These are phyloP conservation scores for Nissolia schottii DNA, from an alignment of 306 rosid genomes.

Conservation along the genomic window DNA sequence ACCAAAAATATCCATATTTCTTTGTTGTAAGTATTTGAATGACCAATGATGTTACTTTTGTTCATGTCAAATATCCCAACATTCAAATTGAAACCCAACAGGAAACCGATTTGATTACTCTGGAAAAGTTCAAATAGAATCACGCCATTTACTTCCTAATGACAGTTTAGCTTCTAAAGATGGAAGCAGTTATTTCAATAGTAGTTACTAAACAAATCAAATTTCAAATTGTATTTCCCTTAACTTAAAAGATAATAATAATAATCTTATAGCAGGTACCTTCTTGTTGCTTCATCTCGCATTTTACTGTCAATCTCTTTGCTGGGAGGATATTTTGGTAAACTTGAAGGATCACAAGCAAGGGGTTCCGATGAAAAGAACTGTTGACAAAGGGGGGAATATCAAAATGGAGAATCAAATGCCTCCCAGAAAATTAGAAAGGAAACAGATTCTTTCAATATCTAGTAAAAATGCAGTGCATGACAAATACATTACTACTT, in stretches of 20 bases:
- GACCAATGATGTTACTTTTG: slow-evolving; percentile 8
- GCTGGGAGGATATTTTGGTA: slow-evolving; percentile 89
- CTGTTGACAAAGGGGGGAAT: slow-evolving; percentile 38
- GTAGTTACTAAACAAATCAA: neutral
- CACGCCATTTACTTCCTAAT: neutral
- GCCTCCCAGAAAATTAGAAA: slow-evolving; percentile 10
- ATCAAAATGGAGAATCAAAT: slow-evolving; percentile 14
- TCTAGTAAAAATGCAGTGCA: slow-evolving; percentile 1
- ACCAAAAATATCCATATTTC: neutral
- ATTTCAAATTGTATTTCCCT: neutral
- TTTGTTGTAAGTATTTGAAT: neutral
- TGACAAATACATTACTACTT: neutral
- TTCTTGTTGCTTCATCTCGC: slow-evolving; percentile 59
- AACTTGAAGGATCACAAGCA: slow-evolving; percentile 82
- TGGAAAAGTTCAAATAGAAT: neutral
- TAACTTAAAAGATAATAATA: neutral
- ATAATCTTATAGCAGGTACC: slow-evolving; percentile 42
- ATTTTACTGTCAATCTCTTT: slow-evolving; percentile 88
- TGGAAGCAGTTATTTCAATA: neutral
- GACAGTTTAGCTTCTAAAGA: neutral
- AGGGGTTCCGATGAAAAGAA: slow-evolving; percentile 71
- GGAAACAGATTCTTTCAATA: slow-evolving; percentile 8
- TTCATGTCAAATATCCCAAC: slow-evolving; percentile 15
- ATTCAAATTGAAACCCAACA: neutral
- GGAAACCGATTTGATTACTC: neutral